Percentiles rank a stretch among this genome's conserved stretches.
phyloP scores from a whole-genome alignment of 2,329 filamentous ascomycete genomes.

The Colletotrichum incanum region DNA sequence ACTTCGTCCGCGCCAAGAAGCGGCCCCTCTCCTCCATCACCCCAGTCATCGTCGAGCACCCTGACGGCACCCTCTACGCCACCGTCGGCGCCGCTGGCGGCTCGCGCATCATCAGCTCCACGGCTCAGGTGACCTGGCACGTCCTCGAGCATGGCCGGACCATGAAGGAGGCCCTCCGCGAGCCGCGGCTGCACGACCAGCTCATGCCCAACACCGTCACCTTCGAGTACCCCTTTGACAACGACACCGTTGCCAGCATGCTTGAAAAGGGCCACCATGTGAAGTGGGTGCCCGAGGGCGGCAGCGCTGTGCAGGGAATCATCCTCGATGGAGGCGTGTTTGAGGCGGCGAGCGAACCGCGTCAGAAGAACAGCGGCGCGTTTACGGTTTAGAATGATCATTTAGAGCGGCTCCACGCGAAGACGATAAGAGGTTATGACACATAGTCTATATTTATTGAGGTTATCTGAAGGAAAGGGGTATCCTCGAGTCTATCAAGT shows the following conservation, averaged over 20 bases:
- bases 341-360: conserved; percentile 83
- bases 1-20: conserved; percentile 87
- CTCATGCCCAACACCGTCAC: conserved; percentile 78
- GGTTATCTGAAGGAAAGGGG: conserved; percentile 48
- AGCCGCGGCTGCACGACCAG: conserved; percentile 86
- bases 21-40: conserved; percentile 87
- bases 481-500: conserved; percentile 56
- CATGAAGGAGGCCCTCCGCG: conserved; percentile 72
- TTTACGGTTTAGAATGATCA: conserved; percentile 59
- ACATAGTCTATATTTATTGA: conserved; percentile 24
- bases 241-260: conserved; percentile 76
- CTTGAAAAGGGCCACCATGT: conserved; percentile 78
- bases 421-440: not conserved
- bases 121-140: conserved; percentile 81
- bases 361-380: conserved; percentile 80
- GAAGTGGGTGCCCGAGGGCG: conserved; percentile 74
- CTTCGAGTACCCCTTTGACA: conserved; percentile 81
- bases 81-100: conserved; percentile 85
- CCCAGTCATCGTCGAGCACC: conserved; percentile 80
- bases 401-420: not conserved
- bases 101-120: conserved; percentile 86
- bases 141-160: conserved; percentile 76
- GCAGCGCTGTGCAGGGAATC: conserved; percentile 81
- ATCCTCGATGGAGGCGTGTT: conserved; percentile 77
- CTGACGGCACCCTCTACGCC: conserved; percentile 76